Evolutionary conservation across 768 basidiomycete genomes (phyloP), one percentile per base, ranked within the genome.

Genomic region (Artomyces pyxidatus): DNA sequence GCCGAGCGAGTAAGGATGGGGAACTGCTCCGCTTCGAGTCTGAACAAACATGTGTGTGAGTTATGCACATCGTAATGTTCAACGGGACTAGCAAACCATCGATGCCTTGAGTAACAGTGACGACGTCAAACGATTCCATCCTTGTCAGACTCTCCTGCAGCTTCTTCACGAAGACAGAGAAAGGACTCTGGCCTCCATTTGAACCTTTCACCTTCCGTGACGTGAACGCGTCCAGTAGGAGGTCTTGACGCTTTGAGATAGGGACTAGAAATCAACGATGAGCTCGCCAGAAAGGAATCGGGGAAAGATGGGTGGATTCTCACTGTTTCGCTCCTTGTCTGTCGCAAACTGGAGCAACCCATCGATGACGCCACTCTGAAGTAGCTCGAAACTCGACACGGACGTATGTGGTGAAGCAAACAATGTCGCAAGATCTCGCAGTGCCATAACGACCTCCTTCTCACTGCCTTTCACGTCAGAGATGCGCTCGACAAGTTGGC

Each of bases 111-210:
- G 88, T 78, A 2, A 94, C 87, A 0, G 92, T 93, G 39, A 88
- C 80, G 7, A 99, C 96, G 35, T 98, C 93, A 54, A 96, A 98
- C 12, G 83, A 83, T 62, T 99, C 96, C 81, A 97, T 87, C 56
- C 92, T 73, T 10, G 96, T 96, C 21, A 99, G 67, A 62, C 87
- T 89, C 67, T 99, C 96, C 64, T 98, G 96, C 28, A 99, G 66
- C 56, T 95, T 93, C 74, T 95, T 97, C 46, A 98, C 91, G 28
- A 99, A 77, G 9, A 85, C 74, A 2, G 81, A 65, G 37, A 96
- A 81, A 0, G 79, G 80, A 7, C 75, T 81, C 63, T 77, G 82
- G 21, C 59, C 68, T 45, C 64, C 62, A 30, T 51, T 68, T 46
- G 75, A 50, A 7, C 63, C 65, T 56, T 74, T 79, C 23, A 69